Percentiles rank a stretch among this genome's conserved stretches.
phyloP scores from a whole-genome alignment of 179 eudicot genomes.

The Drosera spatulata region DNA sequence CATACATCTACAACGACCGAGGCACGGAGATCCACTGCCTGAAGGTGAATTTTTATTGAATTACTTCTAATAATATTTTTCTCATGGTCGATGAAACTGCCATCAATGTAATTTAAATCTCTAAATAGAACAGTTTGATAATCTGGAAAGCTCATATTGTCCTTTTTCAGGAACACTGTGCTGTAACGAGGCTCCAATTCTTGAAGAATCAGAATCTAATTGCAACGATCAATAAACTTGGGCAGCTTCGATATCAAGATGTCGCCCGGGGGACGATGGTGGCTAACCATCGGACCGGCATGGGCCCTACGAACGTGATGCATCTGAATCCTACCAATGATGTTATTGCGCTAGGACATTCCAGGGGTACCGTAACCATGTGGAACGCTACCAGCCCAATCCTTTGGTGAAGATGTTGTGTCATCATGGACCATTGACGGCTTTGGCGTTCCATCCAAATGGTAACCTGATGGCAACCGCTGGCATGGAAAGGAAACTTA shows the following conservation, averaged over 20 bases:
- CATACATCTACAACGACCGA: slow-evolving; percentile 66
- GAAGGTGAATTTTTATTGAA: slow-evolving; percentile 44
- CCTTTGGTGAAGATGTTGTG: slow-evolving; percentile 87
- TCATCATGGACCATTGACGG: slow-evolving; percentile 72
- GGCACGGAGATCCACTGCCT: slow-evolving; percentile 90
- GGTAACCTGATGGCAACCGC: slow-evolving; percentile 95
- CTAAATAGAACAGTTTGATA: too few relatives aligned
- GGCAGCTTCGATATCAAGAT: slow-evolving; percentile 84
- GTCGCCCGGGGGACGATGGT: slow-evolving; percentile 55
- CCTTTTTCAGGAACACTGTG: slow-evolving; percentile 52
- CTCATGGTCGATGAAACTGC: background rate
- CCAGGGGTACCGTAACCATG: slow-evolving; percentile 71
- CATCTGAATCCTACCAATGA: slow-evolving; percentile 61
- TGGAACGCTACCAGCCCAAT: slow-evolving; percentile 76
- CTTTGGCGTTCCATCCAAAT: slow-evolving; percentile 64
- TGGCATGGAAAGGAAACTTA: slow-evolving; percentile 75
- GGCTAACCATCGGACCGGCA: slow-evolving; percentile 54
- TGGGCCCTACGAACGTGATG: slow-evolving; percentile 67
- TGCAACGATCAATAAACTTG: slow-evolving; percentile 61
- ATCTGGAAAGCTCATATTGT: too few relatives aligned
- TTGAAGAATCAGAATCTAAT: slow-evolving; percentile 66
- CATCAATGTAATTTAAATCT: background rate
- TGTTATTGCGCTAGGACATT: slow-evolving; percentile 55
- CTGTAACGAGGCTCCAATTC: slow-evolving; percentile 60
- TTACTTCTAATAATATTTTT: background rate